Conservation (phyloP, 176 grass and related monocot genomes). For the Eleusine coracana region DNA sequence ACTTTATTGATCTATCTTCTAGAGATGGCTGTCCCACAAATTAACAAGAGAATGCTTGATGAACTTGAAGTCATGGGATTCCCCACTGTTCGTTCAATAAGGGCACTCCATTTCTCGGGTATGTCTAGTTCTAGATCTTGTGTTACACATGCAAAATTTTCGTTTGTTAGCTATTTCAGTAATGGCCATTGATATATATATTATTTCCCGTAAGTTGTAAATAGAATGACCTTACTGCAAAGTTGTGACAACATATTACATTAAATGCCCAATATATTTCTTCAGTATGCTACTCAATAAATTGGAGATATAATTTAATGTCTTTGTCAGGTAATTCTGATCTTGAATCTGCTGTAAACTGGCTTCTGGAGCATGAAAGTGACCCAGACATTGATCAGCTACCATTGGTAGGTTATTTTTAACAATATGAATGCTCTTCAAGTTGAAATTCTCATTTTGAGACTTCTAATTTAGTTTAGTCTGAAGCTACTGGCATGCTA, state of each 20-base stretch:
- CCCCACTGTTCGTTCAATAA: slow-evolving; percentile 62
- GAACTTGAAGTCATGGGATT: slow-evolving; percentile 93
- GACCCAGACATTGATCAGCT: slow-evolving; percentile 84
- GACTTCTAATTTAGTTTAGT: slow-evolving; percentile 10
- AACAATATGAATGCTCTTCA: slow-evolving; percentile 10
- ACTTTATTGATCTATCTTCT: background rate
- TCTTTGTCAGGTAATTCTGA: slow-evolving; percentile 64
- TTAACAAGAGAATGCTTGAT: slow-evolving; percentile 71
- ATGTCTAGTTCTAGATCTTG: slow-evolving; percentile 32
- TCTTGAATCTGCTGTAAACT: slow-evolving; percentile 72
- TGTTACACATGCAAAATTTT: background rate
- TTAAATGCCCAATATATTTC: slow-evolving; percentile 33
- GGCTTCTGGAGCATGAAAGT: slow-evolving; percentile 93
- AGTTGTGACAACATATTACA: slow-evolving; percentile 6
- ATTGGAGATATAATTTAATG: slow-evolving; percentile 34
- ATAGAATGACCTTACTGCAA: background rate
- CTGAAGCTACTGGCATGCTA: slow-evolving; percentile 26
- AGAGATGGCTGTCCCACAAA: slow-evolving; percentile 74
- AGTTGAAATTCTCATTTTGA: background rate
- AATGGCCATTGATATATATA: slow-evolving; percentile 7
- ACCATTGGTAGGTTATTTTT: slow-evolving; percentile 61
- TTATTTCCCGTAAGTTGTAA: slow-evolving; percentile 13
- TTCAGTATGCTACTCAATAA: background rate
- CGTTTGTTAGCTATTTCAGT: background rate
- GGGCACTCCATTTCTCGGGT: slow-evolving; percentile 91